These are phyloP conservation scores for Pleurotus tuoliensis DNA, from an alignment of 768 basidiomycete species.

Conservation along the genomic window DNA sequence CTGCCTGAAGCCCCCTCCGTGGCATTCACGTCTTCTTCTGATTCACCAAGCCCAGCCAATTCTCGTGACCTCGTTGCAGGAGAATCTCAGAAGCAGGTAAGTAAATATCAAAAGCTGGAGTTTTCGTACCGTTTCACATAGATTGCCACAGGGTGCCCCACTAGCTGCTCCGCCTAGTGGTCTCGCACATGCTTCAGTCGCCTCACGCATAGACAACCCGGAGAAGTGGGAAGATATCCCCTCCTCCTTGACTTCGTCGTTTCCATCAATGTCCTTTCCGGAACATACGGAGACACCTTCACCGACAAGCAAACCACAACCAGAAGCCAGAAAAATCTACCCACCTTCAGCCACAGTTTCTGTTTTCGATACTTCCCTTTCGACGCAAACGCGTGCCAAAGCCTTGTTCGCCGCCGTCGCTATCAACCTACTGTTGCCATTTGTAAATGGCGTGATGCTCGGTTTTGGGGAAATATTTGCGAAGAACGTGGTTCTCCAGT, in stretches of 20 bases:
- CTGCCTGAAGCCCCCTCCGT: slow-evolving; percentile 9
- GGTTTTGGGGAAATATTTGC: slow-evolving; percentile 96
- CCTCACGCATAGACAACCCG: slow-evolving; percentile 32
- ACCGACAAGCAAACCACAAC: slow-evolving; percentile 23
- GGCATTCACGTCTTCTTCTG: slow-evolving; percentile 11
- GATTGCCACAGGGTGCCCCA: not conserved
- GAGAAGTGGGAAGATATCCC: slow-evolving; percentile 77
- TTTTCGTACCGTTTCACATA: not conserved
- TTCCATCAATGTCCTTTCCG: slow-evolving; percentile 77
- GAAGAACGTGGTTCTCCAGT: slow-evolving; percentile 62
- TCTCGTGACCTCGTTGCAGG: slow-evolving; percentile 35
- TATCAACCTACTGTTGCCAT: slow-evolving; percentile 83
- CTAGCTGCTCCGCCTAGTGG: slow-evolving; percentile 3
- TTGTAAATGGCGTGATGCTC: slow-evolving; percentile 93
- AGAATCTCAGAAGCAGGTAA: slow-evolving; percentile 30
- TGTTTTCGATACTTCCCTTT: slow-evolving; percentile 66
- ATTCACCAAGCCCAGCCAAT: slow-evolving; percentile 35
- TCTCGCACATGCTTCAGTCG: not conserved
- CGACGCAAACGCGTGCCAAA: slow-evolving; percentile 60
- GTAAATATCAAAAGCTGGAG: not conserved
- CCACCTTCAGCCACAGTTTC: slow-evolving; percentile 57
- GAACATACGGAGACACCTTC: slow-evolving; percentile 55
- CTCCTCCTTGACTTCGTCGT: slow-evolving; percentile 57
- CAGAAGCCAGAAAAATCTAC: slow-evolving; percentile 10
- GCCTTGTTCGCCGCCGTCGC: slow-evolving; percentile 72